Percentiles rank a stretch among this genome's conserved stretches.
Evolutionary conservation across 2,329 filamentous ascomycete genomes (phyloP).

Genomic region (Fusarium avenaceum): DNA sequence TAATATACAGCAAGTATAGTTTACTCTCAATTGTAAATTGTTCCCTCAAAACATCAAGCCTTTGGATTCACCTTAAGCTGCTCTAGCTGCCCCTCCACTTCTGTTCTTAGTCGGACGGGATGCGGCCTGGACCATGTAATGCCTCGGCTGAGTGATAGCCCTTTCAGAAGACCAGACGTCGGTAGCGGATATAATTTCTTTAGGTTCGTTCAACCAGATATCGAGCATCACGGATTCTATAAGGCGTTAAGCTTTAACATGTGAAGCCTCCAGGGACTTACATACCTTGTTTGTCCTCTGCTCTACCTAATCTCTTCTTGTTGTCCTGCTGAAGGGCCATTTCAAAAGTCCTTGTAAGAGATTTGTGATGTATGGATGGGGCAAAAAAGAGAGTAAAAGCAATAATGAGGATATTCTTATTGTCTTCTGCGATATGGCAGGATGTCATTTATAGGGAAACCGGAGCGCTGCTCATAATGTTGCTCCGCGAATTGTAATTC

Average conservation of each 20-base stretch:
- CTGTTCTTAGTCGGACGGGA: accelerated
- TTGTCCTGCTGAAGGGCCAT: not conserved
- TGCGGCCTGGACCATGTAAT: accelerated
- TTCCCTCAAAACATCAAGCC: too few relatives aligned
- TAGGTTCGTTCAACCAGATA: not conserved
- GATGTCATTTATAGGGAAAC: too few relatives aligned
- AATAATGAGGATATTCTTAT: too few relatives aligned
- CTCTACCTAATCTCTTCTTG: too few relatives aligned
- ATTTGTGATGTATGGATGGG: accelerated
- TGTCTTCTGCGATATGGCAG: too few relatives aligned
- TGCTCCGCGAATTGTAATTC: too few relatives aligned
- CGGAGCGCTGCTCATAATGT: too few relatives aligned
- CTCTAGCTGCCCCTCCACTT: not conserved
- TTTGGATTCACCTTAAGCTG: not conserved
- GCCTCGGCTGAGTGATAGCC: not conserved
- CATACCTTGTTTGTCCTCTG: not conserved
- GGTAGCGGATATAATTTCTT: not conserved
- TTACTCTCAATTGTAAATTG: too few relatives aligned
- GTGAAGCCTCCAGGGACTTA: accelerated
- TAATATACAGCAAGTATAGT: too few relatives aligned
- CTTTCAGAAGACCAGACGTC: constrained; percentile 12
- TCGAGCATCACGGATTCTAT: constrained; percentile 4
- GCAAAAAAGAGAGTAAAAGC: not conserved
- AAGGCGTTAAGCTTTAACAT: accelerated
- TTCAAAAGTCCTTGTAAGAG: accelerated